Evolutionary conservation across 768 basidiomycete genomes (phyloP), one percentile per base, ranked within the genome.

Genomic region (Pisolithus albus): DNA sequence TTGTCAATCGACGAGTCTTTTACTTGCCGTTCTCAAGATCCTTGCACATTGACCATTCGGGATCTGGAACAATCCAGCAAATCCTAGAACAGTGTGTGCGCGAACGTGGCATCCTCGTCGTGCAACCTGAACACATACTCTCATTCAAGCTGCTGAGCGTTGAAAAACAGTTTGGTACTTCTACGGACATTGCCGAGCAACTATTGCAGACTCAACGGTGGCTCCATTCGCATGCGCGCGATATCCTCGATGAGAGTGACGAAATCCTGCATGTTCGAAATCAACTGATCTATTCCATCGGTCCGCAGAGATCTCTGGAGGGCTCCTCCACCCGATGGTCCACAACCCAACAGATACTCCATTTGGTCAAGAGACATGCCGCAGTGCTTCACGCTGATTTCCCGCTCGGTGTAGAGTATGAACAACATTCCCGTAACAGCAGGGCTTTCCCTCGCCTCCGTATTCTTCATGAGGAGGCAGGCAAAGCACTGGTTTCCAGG

Each of bases 281-380:
- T 56, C 76, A 77, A 52, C 59, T 79, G 1, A 60, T 79, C 6
- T 79, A 79, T 52, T 72, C 77, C 0, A 59, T 69, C 44, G 74
- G 73, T 19, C 38, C 62, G 2, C 72, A 71, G 43, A 51, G 40
- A 15, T 56, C 69, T 2, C 46, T 75, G 6, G 72, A 78, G 39
- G 65, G 65, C 40, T 65, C 65, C 40, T 73, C 74, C 10, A 58
- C 70, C 48, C 70, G 76, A n/a, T 79, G 77, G 77, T 56, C 49
- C 4, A 69, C 61, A 2, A 64, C 63, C 0, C 74, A 77, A 53
- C 61, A 71, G 15, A 51, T 76, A 5, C 58, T 78, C 15, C 52
- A 62, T 19, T 64, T 70, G 19, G 54, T 46, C 21, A 38, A 23
- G 18, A 49, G 41, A 19, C 47, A 46, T 34, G 48, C 55, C n/a